These are phyloP conservation scores for Magnusiomyces tetraspermus DNA, from an alignment of 1,139 yeast genomes.

Conservation along the genomic window DNA sequence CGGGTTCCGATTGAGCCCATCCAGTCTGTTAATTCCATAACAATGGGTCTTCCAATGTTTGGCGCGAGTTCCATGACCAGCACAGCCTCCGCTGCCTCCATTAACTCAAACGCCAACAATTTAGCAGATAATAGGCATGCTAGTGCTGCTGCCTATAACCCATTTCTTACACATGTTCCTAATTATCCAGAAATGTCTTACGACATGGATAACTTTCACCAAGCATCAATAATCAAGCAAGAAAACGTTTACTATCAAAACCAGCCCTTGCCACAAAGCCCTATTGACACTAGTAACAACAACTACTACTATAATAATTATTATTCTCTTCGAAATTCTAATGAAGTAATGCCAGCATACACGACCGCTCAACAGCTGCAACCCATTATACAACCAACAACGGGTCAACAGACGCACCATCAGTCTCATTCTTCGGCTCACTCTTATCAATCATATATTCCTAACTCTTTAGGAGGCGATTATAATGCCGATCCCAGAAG, in stretches of 20 bases:
- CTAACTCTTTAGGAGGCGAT: neutral
- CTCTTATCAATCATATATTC: neutral
- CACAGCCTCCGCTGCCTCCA: no score
- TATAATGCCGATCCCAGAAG: neutral
- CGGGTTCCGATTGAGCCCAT: slow-evolving; percentile 33
- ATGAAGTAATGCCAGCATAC: neutral
- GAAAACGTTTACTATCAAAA: neutral
- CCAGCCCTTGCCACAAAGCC: neutral
- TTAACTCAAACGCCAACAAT: neutral
- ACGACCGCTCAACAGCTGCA: no score
- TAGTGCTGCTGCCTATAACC: neutral
- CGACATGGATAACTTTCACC: neutral
- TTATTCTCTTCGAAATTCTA: neutral
- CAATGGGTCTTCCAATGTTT: neutral
- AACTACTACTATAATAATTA: neutral
- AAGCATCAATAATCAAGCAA: neutral
- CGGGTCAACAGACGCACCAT: no score
- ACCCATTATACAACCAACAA: neutral
- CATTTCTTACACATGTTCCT: neutral
- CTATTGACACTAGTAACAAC: neutral
- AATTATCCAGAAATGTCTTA: neutral
- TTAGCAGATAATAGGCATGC: neutral
- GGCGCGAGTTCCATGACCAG: no score
- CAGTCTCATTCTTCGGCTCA: neutral
- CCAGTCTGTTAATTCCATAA: neutral